Base-by-base conservation (phyloP, 768 basidiomycete genomes). In the Lentinula lateritia region DNA sequence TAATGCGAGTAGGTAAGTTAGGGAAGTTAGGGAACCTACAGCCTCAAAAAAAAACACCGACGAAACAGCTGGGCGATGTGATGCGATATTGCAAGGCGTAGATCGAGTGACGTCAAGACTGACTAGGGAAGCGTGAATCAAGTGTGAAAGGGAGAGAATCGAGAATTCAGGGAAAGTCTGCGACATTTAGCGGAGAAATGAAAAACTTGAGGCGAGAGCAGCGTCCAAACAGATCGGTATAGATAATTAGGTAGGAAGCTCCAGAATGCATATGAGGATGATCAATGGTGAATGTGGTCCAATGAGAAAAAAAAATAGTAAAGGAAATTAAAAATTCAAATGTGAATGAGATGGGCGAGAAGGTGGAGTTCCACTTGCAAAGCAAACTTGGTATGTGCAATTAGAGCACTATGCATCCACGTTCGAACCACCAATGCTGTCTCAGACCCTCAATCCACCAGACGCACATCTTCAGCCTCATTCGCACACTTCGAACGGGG, bases 391-490 rank as follows among this genome's bases (percentile, higher is more conserved):
- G 28, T 28, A 28, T 28, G 28, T 28, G 28, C 28, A 28, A 50
- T 28, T 52, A 61, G 48, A 59, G 41, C 36, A 61, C 53, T 28
- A 60, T 36, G 50, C 64, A 66, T n/a, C 62, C 62, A 36, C 55
- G 50, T 16, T 52, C 54, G 57, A 56, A 63, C 60, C 70, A 86
- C 85, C 85, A 87, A 53, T 81, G 78, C 58, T 78, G 77, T 57
- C 81, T 77, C 61, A 91, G 74, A 68, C 85, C 83, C 75, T 97
- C 93, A 68, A 98, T 95, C 96, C 96, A 98, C 68, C 93, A 90
- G 32, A 92, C 91, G 61, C 97, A 89, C 67, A 98, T 79, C 60
- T 89, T 79, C 58, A 98, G 75, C 36, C 96, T 81, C 63, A 97
- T 77, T 32, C 89, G 82, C 0, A 91, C 81, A 58, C 85, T 90